These are phyloP conservation scores for Epichloe festucae DNA, from an alignment of 2,329 filamentous ascomycete genomes.

Conservation along the genomic window DNA sequence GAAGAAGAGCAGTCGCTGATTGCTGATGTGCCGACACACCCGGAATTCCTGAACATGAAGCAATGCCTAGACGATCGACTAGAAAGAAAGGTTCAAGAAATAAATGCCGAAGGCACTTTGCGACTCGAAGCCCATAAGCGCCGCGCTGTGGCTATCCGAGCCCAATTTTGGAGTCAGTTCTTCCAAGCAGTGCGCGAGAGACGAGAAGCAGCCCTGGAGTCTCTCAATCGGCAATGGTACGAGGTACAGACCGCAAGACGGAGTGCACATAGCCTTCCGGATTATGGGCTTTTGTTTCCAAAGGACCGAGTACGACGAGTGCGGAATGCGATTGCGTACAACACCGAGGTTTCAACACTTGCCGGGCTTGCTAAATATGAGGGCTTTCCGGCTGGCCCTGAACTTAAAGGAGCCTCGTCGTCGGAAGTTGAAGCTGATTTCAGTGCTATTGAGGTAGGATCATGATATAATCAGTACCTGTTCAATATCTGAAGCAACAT, in stretches of 20 bases:
- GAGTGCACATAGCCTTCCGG: conserved; percentile 65
- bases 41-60: conserved; percentile 83
- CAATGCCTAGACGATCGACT: conserved; percentile 72
- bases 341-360: conserved; percentile 83
- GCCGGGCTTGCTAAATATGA: conserved; percentile 88
- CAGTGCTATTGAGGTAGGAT: conserved; percentile 66
- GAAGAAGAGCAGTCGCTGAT: conserved; percentile 50
- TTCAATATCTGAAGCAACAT: background rate
- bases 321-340: conserved; percentile 79
- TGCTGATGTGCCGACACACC: conserved; percentile 58
- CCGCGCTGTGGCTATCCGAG: conserved; percentile 66
- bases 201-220: conserved; percentile 65
- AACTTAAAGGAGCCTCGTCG: conserved; percentile 58
- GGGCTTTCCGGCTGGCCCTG: conserved; percentile 89
- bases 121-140: conserved; percentile 60
- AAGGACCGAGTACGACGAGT: conserved; percentile 65
- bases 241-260: conserved; percentile 83
- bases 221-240: conserved; percentile 81
- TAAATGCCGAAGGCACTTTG: conserved; percentile 60
- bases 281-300: conserved; percentile 73
- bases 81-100: conserved; percentile 65
- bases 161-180: conserved; percentile 81
- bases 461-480: background rate
- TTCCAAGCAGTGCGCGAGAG: conserved; percentile 76
- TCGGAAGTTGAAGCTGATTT: conserved; percentile 77